Percentiles rank a stretch among this genome's conserved stretches.
Evolutionary conservation across 2,329 filamentous ascomycete species (phyloP).

Genomic region (Monascus ruber): DNA sequence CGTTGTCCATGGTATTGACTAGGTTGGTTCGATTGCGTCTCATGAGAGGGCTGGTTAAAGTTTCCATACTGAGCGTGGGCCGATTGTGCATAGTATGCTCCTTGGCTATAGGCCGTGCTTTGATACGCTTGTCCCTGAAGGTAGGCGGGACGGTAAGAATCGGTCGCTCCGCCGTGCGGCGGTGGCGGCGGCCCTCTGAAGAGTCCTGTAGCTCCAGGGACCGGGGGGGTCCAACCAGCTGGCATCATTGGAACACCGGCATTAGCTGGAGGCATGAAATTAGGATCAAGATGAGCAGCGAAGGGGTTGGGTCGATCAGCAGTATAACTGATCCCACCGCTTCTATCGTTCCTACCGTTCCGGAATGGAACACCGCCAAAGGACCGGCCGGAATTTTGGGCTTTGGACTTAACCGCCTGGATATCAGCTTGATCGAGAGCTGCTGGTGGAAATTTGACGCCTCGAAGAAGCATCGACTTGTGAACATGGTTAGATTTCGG

Average conservation of each 20-base stretch:
- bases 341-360: slow-evolving; percentile 32
- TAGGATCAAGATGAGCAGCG: slow-evolving; percentile 36
- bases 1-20: slow-evolving; percentile 15
- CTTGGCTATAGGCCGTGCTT: slow-evolving; percentile 8
- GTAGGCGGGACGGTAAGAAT: slow-evolving; percentile 12
- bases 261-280: slow-evolving; percentile 25
- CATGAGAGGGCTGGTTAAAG: slow-evolving; percentile 9
- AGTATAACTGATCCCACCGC: slow-evolving; percentile 46
- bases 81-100: slow-evolving; percentile 14
- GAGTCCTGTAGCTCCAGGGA: slow-evolving; percentile 17
- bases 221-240: slow-evolving; percentile 24
- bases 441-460: slow-evolving; percentile 60
- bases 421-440: slow-evolving; percentile 67
- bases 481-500: slow-evolving; percentile 61
- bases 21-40: slow-evolving; percentile 8
- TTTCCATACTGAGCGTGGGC: slow-evolving; percentile 8
- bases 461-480: slow-evolving; percentile 88
- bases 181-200: slow-evolving; percentile 29
- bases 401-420: slow-evolving; percentile 56
- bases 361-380: slow-evolving; percentile 57
- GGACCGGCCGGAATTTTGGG: slow-evolving; percentile 54
- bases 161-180: slow-evolving; percentile 22
- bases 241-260: slow-evolving; percentile 20
- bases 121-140: slow-evolving; percentile 6
- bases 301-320: slow-evolving; percentile 34